Evolutionary conservation across 257 asterid genomes (phyloP).

Genomic region (Cruciata laevipes): DNA sequence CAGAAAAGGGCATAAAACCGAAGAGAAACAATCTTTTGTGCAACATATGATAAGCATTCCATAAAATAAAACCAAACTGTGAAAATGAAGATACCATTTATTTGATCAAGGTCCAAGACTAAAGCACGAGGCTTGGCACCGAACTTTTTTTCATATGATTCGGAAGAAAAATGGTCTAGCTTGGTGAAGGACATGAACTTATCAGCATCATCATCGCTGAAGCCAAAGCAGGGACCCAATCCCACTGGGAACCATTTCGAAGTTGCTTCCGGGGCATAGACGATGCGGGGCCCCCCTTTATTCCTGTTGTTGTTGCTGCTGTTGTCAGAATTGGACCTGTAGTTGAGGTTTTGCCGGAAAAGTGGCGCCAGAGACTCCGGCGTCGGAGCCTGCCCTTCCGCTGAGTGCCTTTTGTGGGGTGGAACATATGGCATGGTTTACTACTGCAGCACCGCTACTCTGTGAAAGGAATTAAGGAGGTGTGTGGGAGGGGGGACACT

Average conservation of each 20-base stretch:
- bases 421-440: conserved; percentile 39
- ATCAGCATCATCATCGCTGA: conserved; percentile 13
- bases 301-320: conserved; percentile 8
- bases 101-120: conserved; percentile 17
- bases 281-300: background rate
- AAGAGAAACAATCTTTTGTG: background rate
- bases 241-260: conserved; percentile 49
- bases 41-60: background rate
- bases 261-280: conserved; percentile 25
- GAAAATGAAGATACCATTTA: conserved; percentile 21
- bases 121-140: conserved; percentile 29
- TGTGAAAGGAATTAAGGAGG: too few species aligned
- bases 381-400: conserved; percentile 16
- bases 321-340: background rate
- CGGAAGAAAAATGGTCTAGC: conserved; percentile 28
- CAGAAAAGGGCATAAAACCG: background rate
- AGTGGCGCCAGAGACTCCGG: conserved; percentile 25
- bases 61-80: background rate
- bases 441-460: background rate
- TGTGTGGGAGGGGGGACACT: too few species aligned
- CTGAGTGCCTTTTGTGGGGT: conserved; percentile 39
- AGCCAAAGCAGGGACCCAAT: conserved; percentile 10
- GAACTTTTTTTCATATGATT: conserved; percentile 19
- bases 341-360: conserved; percentile 16
- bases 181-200: conserved; percentile 19